These are phyloP conservation scores for Fusarium poae DNA, from an alignment of 2,329 filamentous ascomycete species.

Conservation along the genomic window DNA sequence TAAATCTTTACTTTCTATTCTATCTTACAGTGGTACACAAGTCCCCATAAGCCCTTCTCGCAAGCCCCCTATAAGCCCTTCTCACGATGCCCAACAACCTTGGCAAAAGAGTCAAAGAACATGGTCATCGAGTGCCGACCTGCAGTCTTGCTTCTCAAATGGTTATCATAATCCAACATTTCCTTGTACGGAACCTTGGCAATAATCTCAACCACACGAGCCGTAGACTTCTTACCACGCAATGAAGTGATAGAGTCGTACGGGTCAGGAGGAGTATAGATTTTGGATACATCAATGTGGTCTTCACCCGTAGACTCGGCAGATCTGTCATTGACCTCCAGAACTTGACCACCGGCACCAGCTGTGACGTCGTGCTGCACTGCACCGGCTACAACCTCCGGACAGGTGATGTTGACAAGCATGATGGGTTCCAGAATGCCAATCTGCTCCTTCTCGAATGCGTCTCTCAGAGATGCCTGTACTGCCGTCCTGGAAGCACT, in stretches of 20 bases:
- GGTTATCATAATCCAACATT: constrained; percentile 94
- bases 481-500: constrained; percentile 73
- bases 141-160: constrained; percentile 87
- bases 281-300: constrained; percentile 75
- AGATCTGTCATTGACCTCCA: constrained; percentile 74
- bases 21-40: constrained; percentile 20
- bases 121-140: constrained; percentile 76
- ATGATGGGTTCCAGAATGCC: constrained; percentile 93
- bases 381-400: constrained; percentile 82
- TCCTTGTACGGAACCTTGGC: constrained; percentile 94
- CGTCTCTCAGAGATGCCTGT: constrained; percentile 74
- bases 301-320: constrained; percentile 55
- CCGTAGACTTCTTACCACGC: constrained; percentile 63
- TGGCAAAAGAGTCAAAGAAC: constrained; percentile 69
- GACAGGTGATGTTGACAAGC: constrained; percentile 86
- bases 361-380: constrained; percentile 86
- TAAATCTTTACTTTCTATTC: neutral
- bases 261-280: constrained; percentile 91
- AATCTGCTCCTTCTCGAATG: constrained; percentile 66
- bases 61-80: constrained; percentile 60
- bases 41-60: constrained; percentile 61
- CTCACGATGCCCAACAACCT: constrained; percentile 67
- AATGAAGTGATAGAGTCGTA: constrained; percentile 73
- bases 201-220: constrained; percentile 74
- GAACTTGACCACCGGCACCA: constrained; percentile 77